Conservation (phyloP, 106 monocot genomes). For the Dendrobium huoshanense region DNA sequence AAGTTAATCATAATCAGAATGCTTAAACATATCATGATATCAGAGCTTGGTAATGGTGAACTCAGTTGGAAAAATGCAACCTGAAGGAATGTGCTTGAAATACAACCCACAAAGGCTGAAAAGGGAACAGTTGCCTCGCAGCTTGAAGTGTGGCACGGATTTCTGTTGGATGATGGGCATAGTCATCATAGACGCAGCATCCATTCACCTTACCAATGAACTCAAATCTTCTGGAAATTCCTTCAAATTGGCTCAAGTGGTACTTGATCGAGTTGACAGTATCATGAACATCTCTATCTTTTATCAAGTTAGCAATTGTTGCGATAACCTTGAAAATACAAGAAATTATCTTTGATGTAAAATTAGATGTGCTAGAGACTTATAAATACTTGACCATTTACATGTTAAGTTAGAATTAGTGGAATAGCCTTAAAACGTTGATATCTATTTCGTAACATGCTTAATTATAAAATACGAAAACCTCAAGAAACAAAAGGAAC, state of each 20-base stretch:
- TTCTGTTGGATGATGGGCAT: conserved; percentile 49
- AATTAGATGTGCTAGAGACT: neutral
- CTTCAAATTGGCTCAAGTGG: conserved; percentile 32
- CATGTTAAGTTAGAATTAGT: neutral
- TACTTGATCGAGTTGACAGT: conserved; percentile 11
- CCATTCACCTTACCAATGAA: conserved; percentile 27
- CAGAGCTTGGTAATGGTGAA: neutral
- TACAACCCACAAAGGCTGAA: conserved; percentile 26
- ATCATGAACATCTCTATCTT: conserved; percentile 9
- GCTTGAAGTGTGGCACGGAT: conserved; percentile 38
- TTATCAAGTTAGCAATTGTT: conserved; percentile 13
- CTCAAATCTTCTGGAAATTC: conserved; percentile 38
- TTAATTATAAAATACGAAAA: neutral
- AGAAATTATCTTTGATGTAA: neutral
- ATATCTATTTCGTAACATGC: neutral
- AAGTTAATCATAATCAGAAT: neutral
- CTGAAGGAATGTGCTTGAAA: conserved; percentile 51
- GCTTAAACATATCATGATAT: conserved; percentile 3
- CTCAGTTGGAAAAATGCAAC: conserved; percentile 7
- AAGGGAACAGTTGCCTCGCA: conserved; percentile 26
- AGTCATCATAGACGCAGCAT: conserved; percentile 44
- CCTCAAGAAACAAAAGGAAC: neutral
- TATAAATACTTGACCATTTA: neutral
- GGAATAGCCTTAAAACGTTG: neutral
- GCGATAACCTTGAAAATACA: conserved; percentile 26